These are phyloP conservation scores for Wakefieldia striispora DNA, from an alignment of 768 basidiomycete genomes.

Conservation along the genomic window DNA sequence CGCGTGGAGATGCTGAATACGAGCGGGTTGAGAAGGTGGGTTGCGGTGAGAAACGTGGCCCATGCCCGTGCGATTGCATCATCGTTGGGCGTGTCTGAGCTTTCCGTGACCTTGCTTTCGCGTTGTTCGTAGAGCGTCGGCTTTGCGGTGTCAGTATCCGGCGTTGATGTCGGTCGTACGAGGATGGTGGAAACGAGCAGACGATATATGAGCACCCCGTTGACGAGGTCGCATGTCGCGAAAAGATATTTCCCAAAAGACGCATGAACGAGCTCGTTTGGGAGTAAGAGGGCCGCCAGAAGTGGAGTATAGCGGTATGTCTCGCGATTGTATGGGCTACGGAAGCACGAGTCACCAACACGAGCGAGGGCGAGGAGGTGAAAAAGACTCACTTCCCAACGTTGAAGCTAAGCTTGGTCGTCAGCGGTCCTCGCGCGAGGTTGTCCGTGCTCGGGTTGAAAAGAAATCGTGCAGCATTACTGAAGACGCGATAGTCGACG, in stretches of 20 bases:
- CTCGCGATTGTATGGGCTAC: constrained; percentile 83
- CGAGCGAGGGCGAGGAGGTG: not conserved
- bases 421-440: constrained; percentile 60
- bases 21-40: constrained; percentile 91
- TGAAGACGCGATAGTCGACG: constrained; percentile 94
- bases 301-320: constrained; percentile 98
- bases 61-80: constrained; percentile 9
- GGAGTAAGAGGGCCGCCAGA: constrained; percentile 76
- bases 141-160: constrained; percentile 5
- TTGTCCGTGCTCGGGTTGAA: constrained; percentile 48
- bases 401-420: constrained; percentile 34
- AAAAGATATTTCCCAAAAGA: constrained; percentile 93
- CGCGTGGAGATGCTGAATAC: constrained; percentile 96
- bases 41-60: constrained; percentile 58
- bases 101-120: not conserved
- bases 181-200: constrained; percentile 55
- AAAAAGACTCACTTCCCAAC: constrained; percentile 74
- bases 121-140: not conserved
- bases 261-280: constrained; percentile 77
- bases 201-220: constrained; percentile 68
- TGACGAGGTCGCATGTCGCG: constrained; percentile 76
- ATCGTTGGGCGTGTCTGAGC: not conserved
- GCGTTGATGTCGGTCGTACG: constrained; percentile 20
- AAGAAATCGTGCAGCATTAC: constrained; percentile 80
- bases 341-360: constrained; percentile 6